Evolutionary conservation across 345 rosid species (phyloP).

Genomic region (Kernera saxatilis): DNA sequence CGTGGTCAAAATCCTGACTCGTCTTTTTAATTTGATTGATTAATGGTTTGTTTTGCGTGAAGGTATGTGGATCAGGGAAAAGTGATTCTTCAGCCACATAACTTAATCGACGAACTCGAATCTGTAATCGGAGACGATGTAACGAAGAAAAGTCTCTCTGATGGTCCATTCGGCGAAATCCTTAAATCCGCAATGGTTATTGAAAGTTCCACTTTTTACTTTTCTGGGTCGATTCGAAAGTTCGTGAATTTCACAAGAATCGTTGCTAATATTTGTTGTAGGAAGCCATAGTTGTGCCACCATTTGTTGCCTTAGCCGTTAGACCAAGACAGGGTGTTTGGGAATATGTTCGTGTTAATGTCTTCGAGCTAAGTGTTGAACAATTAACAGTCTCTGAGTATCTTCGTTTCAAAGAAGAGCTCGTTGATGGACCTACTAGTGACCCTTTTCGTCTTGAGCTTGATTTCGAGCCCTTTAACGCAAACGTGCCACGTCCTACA

Average conservation of each 20-base stretch:
- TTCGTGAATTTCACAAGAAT: not conserved
- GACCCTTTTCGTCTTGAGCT: slow-evolving; percentile 74
- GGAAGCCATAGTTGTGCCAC: slow-evolving; percentile 97
- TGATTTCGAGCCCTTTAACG: slow-evolving; percentile 96
- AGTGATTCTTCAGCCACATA: slow-evolving; percentile 85
- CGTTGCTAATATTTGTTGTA: slow-evolving; percentile 19
- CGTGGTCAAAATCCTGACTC: not conserved
- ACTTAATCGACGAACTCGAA: slow-evolving; percentile 77
- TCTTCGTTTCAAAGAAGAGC: slow-evolving; percentile 85
- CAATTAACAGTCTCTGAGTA: slow-evolving; percentile 74
- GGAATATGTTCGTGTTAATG: slow-evolving; percentile 95
- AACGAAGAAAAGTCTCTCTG: slow-evolving; percentile 39
- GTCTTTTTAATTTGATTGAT: not conserved
- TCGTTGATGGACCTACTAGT: slow-evolving; percentile 57
- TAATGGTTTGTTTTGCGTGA: not conserved
- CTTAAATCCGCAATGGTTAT: slow-evolving; percentile 70
- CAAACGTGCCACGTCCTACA: slow-evolving; percentile 73
- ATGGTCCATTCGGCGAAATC: slow-evolving; percentile 74
- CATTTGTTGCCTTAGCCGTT: slow-evolving; percentile 83
- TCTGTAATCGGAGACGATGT: slow-evolving; percentile 51
- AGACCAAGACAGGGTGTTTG: slow-evolving; percentile 99
- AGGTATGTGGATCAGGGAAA: slow-evolving; percentile 96
- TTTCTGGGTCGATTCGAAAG: not conserved
- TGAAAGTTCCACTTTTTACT: not conserved
- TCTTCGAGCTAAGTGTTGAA: slow-evolving; percentile 78